Base-by-base conservation (phyloP, 1,284 basidiomycete genomes). In the Athelia psychrophila region DNA sequence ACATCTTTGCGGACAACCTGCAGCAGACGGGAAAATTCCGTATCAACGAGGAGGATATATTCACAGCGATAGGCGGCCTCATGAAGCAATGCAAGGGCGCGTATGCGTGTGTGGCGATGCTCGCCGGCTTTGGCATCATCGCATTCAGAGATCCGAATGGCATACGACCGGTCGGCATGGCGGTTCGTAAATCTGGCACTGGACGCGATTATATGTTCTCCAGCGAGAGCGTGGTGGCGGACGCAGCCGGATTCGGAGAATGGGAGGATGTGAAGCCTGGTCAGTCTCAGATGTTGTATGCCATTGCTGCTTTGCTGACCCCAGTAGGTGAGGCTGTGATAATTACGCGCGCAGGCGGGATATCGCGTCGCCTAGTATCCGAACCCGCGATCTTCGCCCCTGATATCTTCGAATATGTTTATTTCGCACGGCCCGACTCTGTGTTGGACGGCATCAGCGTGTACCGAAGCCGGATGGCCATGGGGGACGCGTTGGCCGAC, bases 351-450 rank as follows among this genome's bases (percentile, higher is more conserved):
- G 79, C 75, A 50, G 78, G 80, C 46, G 38, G 38, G 20, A 79
- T 95, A 49, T 81, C 83, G 8, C 80, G 91, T 47, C 83, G 92
- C 22, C 82, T 89, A 63, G 86, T 93, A 42, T 80, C 80, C 10
- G 73, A 80, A 23, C 78, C 86, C 2, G 80, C 84, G 13, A 81
- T 80, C 1, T 96, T 96, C 66, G 89, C 95, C 1, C 97, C 97
- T n/a, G 97, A 99, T 74, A 98, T 99, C 62, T 99, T 99, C 67
- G 97, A 99, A 80, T 98, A 87, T 64, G 96, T 99, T 58, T 99
- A 99, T 77, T 95, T 99, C 70, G 95, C 97, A 8, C 88, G 97
- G 55, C 97, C 96, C 2, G 97, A 99, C 75, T 97, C 94, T 18
- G 97, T 98, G 53, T 79, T 99, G 54, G 96, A 99, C 67, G 96